Base-by-base conservation (phyloP, 1,139 yeast species). In the Diutina rugosa region DNA sequence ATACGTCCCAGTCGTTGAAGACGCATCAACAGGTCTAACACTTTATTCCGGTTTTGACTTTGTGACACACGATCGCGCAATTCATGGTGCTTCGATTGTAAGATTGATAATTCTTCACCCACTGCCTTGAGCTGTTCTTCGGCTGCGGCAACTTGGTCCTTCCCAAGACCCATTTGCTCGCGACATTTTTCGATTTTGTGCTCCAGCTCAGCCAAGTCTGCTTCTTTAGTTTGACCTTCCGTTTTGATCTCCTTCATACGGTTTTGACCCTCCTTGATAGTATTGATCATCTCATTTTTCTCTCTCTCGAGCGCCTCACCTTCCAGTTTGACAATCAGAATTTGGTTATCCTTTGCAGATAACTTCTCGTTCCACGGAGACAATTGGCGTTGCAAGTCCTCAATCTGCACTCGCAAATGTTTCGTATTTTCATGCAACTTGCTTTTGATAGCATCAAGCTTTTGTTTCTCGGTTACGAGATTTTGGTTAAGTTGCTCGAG, bases 331-430 rank as follows among this genome's bases (percentile, higher is more conserved):
- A 85, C 80, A 47, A 89, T 77, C 56, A 83, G 80, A 9, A 88
- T 79, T 52, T 83, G 82, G 32, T 89, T 81, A 59, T 82, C 84
- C 58, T 85, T 86, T 30, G 79, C 78, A 59, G 82, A 84, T 47
- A 90, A 73, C 61, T 83, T 79, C 45, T 79, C 84, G 59, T 82
- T 83, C 95, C 96, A 90, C 0, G 99, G 99, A 60, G 88, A 93
- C 8, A 90, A 70, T 60, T 84, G 75, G 9, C 76, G 76, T 64
- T 89, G 95, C 48, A 84, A 71, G 6, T 65, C 63, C 62, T 84
- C 89, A 56, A 90, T 84, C 63, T 86, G 77, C 21, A 76, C 77
- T 0, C 90, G 80, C 58, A 83, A 79, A 2, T 71, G 80, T 14
- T 84, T 78, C 0, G 95, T 93, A 65, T 90, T 89, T 56, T 82